Conservation (phyloP, 331 rosid species). For the Arachis monticola region DNA sequence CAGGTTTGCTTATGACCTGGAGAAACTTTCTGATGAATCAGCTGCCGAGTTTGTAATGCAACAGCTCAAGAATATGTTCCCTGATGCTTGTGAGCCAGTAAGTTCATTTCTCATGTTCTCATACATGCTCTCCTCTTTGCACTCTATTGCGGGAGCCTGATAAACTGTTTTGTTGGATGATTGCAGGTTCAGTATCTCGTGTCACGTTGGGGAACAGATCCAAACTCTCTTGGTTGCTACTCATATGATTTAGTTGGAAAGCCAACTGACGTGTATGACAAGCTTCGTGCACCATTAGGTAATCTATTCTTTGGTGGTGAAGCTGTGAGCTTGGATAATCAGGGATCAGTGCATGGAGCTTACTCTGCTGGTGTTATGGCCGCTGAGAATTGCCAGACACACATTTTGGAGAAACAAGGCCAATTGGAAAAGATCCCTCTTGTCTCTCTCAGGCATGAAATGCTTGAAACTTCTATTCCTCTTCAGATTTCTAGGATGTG, state of each 20-base stretch:
- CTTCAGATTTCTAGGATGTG: constrained; percentile 64
- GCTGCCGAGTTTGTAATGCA: constrained; percentile 57
- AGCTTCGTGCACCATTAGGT: constrained; percentile 74
- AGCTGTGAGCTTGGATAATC: constrained; percentile 72
- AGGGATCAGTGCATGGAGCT: constrained; percentile 88
- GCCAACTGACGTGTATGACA: constrained; percentile 66
- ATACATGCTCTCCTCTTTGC: not conserved
- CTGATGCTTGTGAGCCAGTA: constrained; percentile 72
- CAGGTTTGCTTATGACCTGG: constrained; percentile 75
- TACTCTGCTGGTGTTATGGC: constrained; percentile 86
- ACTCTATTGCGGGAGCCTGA: constrained; percentile 14
- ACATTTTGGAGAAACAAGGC: constrained; percentile 49
- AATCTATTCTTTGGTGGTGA: constrained; percentile 79
- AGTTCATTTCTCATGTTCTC: constrained; percentile 31
- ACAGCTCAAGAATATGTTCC: constrained; percentile 77
- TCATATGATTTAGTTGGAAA: constrained; percentile 75
- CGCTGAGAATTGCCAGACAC: constrained; percentile 64
- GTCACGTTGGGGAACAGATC: constrained; percentile 81
- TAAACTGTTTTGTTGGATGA: constrained; percentile 33
- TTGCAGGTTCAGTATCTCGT: constrained; percentile 75
- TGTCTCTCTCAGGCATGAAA: constrained; percentile 46
- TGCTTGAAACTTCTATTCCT: constrained; percentile 51
- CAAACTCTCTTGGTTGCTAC: constrained; percentile 74
- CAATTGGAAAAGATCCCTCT: constrained; percentile 36
- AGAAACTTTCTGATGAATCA: constrained; percentile 53